Base-by-base conservation (phyloP, 2,329 filamentous ascomycete species). In the Cryphonectria nitschkei region DNA sequence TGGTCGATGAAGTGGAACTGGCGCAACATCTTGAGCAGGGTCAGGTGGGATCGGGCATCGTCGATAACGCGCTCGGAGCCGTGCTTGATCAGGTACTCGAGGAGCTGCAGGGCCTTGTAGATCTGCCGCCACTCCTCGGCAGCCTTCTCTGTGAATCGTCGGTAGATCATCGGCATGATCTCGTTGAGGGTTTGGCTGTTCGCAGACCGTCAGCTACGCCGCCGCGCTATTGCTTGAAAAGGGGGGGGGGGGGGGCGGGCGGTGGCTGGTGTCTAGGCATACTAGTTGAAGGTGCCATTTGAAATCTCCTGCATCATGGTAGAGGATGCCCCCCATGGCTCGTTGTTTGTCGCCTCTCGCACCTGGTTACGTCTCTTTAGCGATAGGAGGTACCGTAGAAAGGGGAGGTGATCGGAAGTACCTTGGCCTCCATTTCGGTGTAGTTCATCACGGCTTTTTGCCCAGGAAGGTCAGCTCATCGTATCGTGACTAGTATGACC, bases 111-210 rank as follows among this genome's bases (percentile, higher is more conserved):
- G 13, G 94, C 92, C 86, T 99, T 99, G 88, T 99, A 99, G 79
- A 99, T 99, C 82, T 99, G 96, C 75, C 96, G 90, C 96, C 96
- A 99, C 83, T 99, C 96, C 80, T 99, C 96, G 69, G 96, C 95
- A 9, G 94, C 88, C 85, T 99, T 99, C 81, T 99, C 96, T 73
- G 96, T 99, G 82, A 99, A 99, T 75, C 96, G 93, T 79, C 97
- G 96, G 85, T 99, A 99, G 79, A 99, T 97, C 94, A 99, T 96
- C 75, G 96, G 96, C 96, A 99, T 99, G 80, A 99, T 98, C 82
- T 99, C 96, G 82, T 98, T 98, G 70, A 99, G 90, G 67, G 95
- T 89, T 89, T 97, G 94, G 81, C 95, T 98, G 79, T 70, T 58
- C 22, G 64, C 32, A 58, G 8, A 26, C 63, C 73, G 68, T 74